Evolutionary conservation across 345 rosid species (phyloP).

Genomic region (Firmiana major): DNA sequence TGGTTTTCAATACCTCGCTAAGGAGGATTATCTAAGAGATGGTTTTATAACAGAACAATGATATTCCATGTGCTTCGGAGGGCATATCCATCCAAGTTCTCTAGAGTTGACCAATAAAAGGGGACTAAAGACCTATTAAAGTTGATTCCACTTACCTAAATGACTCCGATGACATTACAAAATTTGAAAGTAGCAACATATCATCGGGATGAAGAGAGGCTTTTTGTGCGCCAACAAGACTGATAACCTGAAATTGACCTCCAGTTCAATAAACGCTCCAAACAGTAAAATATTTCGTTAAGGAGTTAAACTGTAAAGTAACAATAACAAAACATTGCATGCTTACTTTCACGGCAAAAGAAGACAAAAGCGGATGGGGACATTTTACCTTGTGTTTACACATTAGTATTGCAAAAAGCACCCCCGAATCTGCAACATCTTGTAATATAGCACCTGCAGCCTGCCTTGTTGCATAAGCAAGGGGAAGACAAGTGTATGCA

Average conservation of each 20-base stretch:
- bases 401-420: constrained; percentile 75
- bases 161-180: constrained; percentile 90
- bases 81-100: neutral
- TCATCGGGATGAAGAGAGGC: constrained; percentile 98
- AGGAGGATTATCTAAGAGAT: neutral
- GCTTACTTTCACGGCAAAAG: neutral
- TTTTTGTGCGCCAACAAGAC: constrained; percentile 94
- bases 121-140: neutral
- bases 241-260: constrained; percentile 59
- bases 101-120: neutral
- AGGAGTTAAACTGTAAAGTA: neutral
- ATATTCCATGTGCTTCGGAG: neutral
- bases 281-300: neutral
- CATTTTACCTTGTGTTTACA: constrained; percentile 65
- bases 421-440: constrained; percentile 85
- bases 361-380: neutral
- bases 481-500: constrained; percentile 96
- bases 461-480: constrained; percentile 68
- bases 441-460: constrained; percentile 85
- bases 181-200: constrained; percentile 83
- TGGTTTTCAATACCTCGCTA: neutral
- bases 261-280: constrained; percentile 13
- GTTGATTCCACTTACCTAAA: constrained; percentile 58
- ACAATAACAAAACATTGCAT: neutral
- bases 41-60: neutral